Percentiles rank a stretch among this genome's conserved stretches.
phyloP scores from a whole-genome alignment of 2,329 filamentous ascomycete genomes.

The Fusarium brachygibbosum region DNA sequence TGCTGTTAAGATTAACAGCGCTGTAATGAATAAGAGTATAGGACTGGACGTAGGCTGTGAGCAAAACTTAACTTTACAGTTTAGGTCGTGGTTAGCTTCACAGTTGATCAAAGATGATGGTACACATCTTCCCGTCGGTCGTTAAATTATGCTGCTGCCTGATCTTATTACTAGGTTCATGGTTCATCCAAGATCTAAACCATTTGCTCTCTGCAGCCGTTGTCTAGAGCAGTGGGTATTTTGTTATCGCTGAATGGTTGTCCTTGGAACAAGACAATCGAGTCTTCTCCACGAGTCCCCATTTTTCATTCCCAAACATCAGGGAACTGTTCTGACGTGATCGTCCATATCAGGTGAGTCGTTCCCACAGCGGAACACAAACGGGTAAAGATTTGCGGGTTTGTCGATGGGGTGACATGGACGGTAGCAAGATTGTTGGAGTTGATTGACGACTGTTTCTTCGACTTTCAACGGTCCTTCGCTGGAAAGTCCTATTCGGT shows the following conservation, averaged over 20 bases:
- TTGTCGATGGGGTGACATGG: neutral
- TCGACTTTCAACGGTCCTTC: neutral
- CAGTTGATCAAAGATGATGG: no score
- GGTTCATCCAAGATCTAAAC: neutral
- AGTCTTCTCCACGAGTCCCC: neutral
- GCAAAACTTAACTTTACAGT: no score
- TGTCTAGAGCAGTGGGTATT: neutral
- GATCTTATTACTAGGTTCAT: conserved; percentile 11
- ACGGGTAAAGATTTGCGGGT: conserved; percentile 27
- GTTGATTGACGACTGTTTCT: neutral
- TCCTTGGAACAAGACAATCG: neutral
- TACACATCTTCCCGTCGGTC: no score
- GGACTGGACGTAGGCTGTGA: no score
- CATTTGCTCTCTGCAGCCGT: neutral
- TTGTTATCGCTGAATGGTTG: neutral
- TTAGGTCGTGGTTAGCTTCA: no score
- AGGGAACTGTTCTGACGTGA: conserved; percentile 1
- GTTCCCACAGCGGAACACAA: neutral
- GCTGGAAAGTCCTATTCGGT: neutral
- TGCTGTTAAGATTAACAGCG: neutral
- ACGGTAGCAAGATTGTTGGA: neutral
- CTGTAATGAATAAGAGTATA: no score
- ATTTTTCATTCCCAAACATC: neutral
- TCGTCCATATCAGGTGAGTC: neutral
- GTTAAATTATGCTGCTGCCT: conserved; percentile 42